Evolutionary conservation across 148 eudicot species (phyloP).

Genomic region (Oxyria digyna): DNA sequence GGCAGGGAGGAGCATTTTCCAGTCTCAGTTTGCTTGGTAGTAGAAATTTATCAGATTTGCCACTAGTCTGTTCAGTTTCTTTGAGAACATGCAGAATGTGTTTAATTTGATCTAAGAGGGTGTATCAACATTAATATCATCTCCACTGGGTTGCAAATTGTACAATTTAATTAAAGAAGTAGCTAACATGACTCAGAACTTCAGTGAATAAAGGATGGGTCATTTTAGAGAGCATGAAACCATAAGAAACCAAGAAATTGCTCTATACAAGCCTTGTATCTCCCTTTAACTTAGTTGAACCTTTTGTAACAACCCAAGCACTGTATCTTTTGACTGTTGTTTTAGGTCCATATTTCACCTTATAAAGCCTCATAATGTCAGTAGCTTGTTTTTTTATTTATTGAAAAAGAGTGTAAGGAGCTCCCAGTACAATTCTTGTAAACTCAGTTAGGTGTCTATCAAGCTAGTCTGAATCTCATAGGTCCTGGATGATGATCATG

Average conservation of each 20-base stretch:
- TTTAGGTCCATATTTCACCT: not conserved
- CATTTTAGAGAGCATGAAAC: not conserved
- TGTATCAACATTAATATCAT: not conserved
- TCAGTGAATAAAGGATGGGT: no score
- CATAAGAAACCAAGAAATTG: not conserved
- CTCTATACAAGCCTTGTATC: no score
- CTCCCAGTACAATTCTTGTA: not conserved
- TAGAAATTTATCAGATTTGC: not conserved
- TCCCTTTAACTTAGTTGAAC: no score
- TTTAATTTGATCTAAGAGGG: not conserved
- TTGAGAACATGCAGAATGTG: not conserved
- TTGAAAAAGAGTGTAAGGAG: not conserved
- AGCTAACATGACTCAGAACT: no score
- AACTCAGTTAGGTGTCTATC: not conserved
- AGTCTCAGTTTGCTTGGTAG: not conserved
- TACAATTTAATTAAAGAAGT: not conserved
- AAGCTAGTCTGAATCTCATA: not conserved
- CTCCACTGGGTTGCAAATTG: not conserved
- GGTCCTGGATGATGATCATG: not conserved
- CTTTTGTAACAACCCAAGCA: not conserved
- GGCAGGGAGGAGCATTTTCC: not conserved
- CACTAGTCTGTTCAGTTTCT: not conserved
- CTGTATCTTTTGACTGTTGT: not conserved
- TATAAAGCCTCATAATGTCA: not conserved
- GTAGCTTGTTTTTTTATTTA: not conserved